Evolutionary conservation across 2,329 filamentous ascomycete genomes (phyloP), one percentile per base, ranked within the genome.

Genomic region (Cryoendolithus antarcticus): DNA sequence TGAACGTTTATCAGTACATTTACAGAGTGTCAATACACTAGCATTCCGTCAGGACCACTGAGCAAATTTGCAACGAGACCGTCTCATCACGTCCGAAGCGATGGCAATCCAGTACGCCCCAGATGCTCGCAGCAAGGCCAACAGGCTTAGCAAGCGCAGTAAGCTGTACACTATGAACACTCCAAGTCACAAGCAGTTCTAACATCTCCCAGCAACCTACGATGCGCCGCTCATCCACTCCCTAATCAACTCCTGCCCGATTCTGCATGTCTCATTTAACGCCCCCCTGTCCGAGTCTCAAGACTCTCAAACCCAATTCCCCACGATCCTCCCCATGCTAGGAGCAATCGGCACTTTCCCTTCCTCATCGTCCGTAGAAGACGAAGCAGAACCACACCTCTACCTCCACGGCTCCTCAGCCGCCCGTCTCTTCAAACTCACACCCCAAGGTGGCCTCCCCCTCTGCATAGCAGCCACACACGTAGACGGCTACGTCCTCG

Each of bases 391-490:
- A 4, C 39, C 50, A 9, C 79, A 86, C 42, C 71, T 81, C 45
- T 93, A 93, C 58, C 71, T 93, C 6, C 86, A 93, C 61, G 85
- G 85, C 54, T 93, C 89, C 59, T 79, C 89, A 49, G 83, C 77
- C 43, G 77, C 78, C 1, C 80, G 86, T 6, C 67, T 94, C 28
- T 81, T 89, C 69, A 80, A 79, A 46, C 59, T 82, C 6, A 68
- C 75, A 9, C 65, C 45, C 15, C 60, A 44, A 38, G 44, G 39
- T 40, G 44, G 56, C 15, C 60, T 93, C 12, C 82, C 85, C 1
- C 63, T 93, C 32, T 81, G 75, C 53, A 67, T 91, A 28, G 72
- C 80, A 13, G 82, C 82, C 1, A 82, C 77, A 34, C 77, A 81
- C 55, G 63, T 93, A 30, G 84, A 93, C 62, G 86, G 85, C 30